These are phyloP conservation scores for Coemansia sp. DNA, from an alignment of 192 early-diverging fungal genomes.

Conservation along the genomic window DNA sequence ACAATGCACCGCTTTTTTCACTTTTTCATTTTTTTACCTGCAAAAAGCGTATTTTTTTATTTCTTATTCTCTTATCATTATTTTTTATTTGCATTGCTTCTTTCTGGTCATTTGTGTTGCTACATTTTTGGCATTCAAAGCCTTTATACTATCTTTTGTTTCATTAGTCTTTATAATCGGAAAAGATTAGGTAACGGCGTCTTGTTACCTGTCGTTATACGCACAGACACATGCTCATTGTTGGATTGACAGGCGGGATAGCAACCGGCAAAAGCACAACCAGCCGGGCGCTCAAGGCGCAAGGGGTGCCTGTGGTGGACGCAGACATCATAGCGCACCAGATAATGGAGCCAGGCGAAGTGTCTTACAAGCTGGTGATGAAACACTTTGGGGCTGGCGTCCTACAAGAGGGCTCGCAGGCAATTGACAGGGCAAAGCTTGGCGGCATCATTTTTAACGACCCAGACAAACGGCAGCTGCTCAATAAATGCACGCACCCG, in stretches of 20 bases:
- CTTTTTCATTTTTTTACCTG: not conserved
- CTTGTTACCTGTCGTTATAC: not conserved
- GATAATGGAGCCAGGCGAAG: conserved; percentile 74
- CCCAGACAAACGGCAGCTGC: conserved; percentile 62
- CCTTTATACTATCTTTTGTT: not conserved
- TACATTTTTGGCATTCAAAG: not conserved
- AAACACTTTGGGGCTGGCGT: conserved; percentile 73
- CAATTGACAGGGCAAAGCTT: conserved; percentile 73
- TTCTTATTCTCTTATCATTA: not conserved
- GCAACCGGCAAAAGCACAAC: conserved; percentile 91
- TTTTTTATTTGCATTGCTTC: conserved; percentile 2
- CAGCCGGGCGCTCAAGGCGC: conserved; percentile 60
- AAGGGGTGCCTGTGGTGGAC: conserved; percentile 79
- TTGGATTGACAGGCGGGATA: conserved; percentile 96
- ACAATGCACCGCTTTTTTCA: not conserved
- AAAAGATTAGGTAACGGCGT: not conserved
- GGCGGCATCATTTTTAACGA: conserved; percentile 81
- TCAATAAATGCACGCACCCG: conserved; percentile 89
- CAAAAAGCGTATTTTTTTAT: not conserved
- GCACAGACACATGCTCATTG: conserved; percentile 68
- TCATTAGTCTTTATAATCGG: not conserved
- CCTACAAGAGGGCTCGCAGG: conserved; percentile 54
- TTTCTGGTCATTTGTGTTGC: not conserved
- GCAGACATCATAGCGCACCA: conserved; percentile 88
- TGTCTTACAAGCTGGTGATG: conserved; percentile 72